Evolutionary conservation across 106 monocot species (phyloP).

Genomic region (Apostasia ramifera): DNA sequence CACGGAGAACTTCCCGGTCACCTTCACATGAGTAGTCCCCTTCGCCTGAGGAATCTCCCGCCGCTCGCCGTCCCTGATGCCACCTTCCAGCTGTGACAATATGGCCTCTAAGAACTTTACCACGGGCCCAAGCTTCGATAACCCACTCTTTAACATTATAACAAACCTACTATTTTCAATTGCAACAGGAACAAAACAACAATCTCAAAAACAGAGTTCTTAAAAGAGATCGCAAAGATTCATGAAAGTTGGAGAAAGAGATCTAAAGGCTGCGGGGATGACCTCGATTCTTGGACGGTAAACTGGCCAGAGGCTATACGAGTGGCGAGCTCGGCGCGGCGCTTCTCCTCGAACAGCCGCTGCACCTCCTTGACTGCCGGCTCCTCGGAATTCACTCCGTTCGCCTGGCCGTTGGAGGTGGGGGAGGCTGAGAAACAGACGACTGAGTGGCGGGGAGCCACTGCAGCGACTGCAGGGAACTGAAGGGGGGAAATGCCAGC

Average conservation of each 20-base stretch:
- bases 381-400: neutral
- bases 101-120: slow-evolving; percentile 31
- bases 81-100: slow-evolving; percentile 16
- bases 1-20: slow-evolving; percentile 34
- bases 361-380: slow-evolving; percentile 42
- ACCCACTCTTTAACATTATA: slow-evolving; percentile 17
- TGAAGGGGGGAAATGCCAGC: neutral
- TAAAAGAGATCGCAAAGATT: too few species aligned
- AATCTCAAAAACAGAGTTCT: neutral
- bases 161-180: slow-evolving; percentile 10
- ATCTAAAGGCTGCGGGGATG: neutral
- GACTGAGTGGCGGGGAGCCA: slow-evolving; percentile 1
- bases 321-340: slow-evolving; percentile 55
- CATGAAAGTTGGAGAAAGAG: neutral
- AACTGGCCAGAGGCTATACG: slow-evolving; percentile 90
- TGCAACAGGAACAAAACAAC: neutral
- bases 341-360: slow-evolving; percentile 57
- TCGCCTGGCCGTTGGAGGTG: slow-evolving; percentile 18
- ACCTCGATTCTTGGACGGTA: slow-evolving; percentile 64
- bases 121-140: slow-evolving; percentile 36
- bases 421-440: slow-evolving; percentile 19
- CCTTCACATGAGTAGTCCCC: slow-evolving; percentile 48
- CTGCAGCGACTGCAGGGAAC: neutral
- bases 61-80: neutral
- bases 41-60: slow-evolving; percentile 65